Evolutionary conservation across 2,329 filamentous ascomycete species (phyloP), one percentile per base, ranked within the genome.

Genomic region (Nemania sp.): DNA sequence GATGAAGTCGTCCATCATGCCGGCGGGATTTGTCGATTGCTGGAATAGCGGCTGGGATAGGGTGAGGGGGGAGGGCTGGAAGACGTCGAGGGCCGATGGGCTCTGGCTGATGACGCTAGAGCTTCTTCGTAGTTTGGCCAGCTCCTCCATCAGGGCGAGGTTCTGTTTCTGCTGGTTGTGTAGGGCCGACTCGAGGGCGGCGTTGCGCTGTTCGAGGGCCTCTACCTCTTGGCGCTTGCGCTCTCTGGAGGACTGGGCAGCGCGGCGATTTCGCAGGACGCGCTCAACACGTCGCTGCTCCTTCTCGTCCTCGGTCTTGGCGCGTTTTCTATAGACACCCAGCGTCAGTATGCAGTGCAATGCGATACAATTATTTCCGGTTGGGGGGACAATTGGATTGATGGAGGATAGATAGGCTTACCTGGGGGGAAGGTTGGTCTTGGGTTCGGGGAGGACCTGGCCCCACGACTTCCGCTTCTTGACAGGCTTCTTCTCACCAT

Each of bases 391-490:
- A n/a, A n/a, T n/a, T n/a, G n/a, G n/a, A n/a, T n/a, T n/a, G n/a
- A n/a, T n/a, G 57, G 7, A 61, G 52, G 9, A 53, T 21, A 5
- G 11, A 1, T 21, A 25, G 63, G 66, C 80, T 72, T 86, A 91
- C 89, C 93, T 89, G 40, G 94, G 94, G 63, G 94, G 94, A 7
- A 98, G 87, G 73, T 94, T 96, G 34, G 95, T 98, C 84, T 97
- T 98, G 45, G 95, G 95, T 73, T 96, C 91, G 17, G 95, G 95
- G 42, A 98, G 87, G 75, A 96, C 91, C 78, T 99, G 95, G 51
- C 95, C 95, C 95, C 95, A 99, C 50, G 95, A 98, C 80, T 98
- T 99, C 72, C 95, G 85, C 86, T 97, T 97, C 86, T 97, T 97
- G 37, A 83, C 79, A 1, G 85, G 83, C 80, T 91, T 95, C 83